phyloP scores from a whole-genome alignment of 805 yeast species.

The Phaffomyces thermotolerans region DNA sequence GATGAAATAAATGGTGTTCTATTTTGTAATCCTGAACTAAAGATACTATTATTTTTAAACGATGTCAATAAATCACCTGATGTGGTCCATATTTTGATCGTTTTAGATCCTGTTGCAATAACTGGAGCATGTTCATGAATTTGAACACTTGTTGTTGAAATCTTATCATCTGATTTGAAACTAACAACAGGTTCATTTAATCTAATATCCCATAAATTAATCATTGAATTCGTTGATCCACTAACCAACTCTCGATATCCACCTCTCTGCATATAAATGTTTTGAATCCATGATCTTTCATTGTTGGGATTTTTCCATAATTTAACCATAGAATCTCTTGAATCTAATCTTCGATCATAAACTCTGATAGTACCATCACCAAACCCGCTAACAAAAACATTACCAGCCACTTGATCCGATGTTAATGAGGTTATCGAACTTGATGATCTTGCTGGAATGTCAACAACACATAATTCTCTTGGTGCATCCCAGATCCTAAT shows the following conservation, averaged over 20 bases:
- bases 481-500: slow-evolving; percentile 97
- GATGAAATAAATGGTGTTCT: slow-evolving; percentile 47
- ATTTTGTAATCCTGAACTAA: slow-evolving; percentile 18
- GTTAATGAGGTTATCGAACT: slow-evolving; percentile 85
- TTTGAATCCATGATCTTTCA: slow-evolving; percentile 51
- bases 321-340: slow-evolving; percentile 79
- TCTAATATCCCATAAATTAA: slow-evolving; percentile 89
- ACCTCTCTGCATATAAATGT: slow-evolving; percentile 93
- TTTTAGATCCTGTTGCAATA: slow-evolving; percentile 78
- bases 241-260: slow-evolving; percentile 86
- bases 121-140: slow-evolving; percentile 97
- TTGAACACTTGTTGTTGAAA: slow-evolving; percentile 54
- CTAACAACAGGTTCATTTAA: slow-evolving; percentile 59
- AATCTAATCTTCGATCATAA: slow-evolving; percentile 81
- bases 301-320: slow-evolving; percentile 58
- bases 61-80: slow-evolving; percentile 66
- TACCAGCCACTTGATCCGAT: slow-evolving; percentile 93
- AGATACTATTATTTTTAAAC: slow-evolving; percentile 39
- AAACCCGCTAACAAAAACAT: slow-evolving; percentile 84
- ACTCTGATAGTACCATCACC: slow-evolving; percentile 85
- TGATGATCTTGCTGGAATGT: slow-evolving; percentile 86
- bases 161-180: slow-evolving; percentile 44
- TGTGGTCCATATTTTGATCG: slow-evolving; percentile 78
- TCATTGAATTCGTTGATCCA: slow-evolving; percentile 75
- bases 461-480: slow-evolving; percentile 76